Base-by-base conservation (phyloP, 2,329 filamentous ascomycete species). In the Cytospora schulzeri region DNA sequence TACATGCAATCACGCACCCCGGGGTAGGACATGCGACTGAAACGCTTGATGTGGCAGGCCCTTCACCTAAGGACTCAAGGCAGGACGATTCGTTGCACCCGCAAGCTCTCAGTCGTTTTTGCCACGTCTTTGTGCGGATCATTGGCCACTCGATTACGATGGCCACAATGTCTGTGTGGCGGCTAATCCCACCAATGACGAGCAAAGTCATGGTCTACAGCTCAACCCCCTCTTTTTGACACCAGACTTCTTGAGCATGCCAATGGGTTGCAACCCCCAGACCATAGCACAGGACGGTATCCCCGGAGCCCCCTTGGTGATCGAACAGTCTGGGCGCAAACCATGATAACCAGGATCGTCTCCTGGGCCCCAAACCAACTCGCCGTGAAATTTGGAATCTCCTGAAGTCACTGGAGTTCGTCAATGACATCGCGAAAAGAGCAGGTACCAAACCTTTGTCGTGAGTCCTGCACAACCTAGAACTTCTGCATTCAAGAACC, bases 291-390 rank as follows among this genome's bases (percentile, higher is more conserved):
- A 35, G 28, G 28, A 45, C 38, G 45, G 52, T 62, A 56, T 51
- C 51, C 52, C 60, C 52, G 41, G 29, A 31, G 41, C 52, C 41
- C 28, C 52, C n/a, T 45, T 45, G 33, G n/a, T 2, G 17, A 35
- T 55, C 52, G 28, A 55, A 26, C 38, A 62, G 59, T 35, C 59
- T 56, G 52, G 28, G 38, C 59, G 52, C 52, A 60, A 54, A 60
- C 31, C 26, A 45, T 50, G 33, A 60, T 53, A 53, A 60, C 48
- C n/a, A 45, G 31, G 33, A 60, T 53, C 58, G 35, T 31, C 58
- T 28, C 29, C 41, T 24, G 11, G 19, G 22, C 28, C 17, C 19
- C 58, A 8, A 54, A 31, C 26, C 19, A 29, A 50, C 22, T 35
- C 58, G 31, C 48, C 24, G 24, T 54, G 35, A 54, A 35, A 31